These are phyloP conservation scores for Oryza meyeriana DNA, from an alignment of 176 grass and related monocot genomes.

Conservation along the genomic window DNA sequence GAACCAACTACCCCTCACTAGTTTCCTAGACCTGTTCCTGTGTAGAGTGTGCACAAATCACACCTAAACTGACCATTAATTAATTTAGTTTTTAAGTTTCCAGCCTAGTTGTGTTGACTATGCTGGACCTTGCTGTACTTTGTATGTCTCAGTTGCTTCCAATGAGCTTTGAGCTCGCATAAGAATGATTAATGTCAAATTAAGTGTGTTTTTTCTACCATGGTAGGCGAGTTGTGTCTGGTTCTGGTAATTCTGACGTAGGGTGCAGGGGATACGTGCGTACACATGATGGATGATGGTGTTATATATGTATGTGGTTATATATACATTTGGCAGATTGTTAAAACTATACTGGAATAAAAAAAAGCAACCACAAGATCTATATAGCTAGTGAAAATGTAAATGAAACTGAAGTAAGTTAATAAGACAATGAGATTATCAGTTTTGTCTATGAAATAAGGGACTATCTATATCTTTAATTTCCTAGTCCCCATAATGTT, in stretches of 20 bases:
- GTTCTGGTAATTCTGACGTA: not conserved
- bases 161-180: not conserved
- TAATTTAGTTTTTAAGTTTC: not conserved
- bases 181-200: not conserved
- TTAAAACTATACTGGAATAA: too few species aligned
- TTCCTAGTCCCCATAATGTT: too few species aligned
- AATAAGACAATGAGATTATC: too few species aligned
- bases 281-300: too few species aligned
- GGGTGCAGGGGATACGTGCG: too few species aligned
- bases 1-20: slow-evolving; percentile 75
- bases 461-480: too few species aligned
- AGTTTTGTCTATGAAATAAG: too few species aligned
- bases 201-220: not conserved
- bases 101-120: slow-evolving; percentile 39
- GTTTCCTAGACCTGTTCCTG: slow-evolving; percentile 46
- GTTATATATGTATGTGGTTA: not conserved
- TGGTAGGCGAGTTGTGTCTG: not conserved
- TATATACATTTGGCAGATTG: too few species aligned
- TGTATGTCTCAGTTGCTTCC: slow-evolving; percentile 22
- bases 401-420: too few species aligned
- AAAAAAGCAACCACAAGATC: too few species aligned
- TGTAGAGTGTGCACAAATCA: slow-evolving; percentile 40
- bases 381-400: too few species aligned
- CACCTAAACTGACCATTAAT: slow-evolving; percentile 52
- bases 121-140: not conserved